Evolutionary conservation across 2,329 filamentous ascomycete species (phyloP).

Genomic region (Colletotrichum navitas): DNA sequence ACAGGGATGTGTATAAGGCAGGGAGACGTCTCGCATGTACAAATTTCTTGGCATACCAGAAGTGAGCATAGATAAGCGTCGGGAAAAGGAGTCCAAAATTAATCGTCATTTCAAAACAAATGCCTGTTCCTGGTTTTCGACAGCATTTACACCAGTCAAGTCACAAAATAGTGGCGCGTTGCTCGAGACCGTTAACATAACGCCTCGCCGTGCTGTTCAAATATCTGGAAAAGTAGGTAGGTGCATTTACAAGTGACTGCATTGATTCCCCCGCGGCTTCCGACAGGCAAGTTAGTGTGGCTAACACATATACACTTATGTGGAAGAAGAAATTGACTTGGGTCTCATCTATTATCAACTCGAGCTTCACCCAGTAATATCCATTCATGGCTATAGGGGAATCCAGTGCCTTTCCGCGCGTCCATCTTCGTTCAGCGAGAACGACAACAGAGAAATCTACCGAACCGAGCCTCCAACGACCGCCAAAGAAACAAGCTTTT

Average conservation of each 20-base stretch:
- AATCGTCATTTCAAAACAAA: conserved; percentile 20
- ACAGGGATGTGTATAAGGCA: background rate
- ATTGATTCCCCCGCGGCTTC: conserved; percentile 8
- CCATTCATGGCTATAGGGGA: conserved; percentile 40
- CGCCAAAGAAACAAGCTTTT: conserved; percentile 38
- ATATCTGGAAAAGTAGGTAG: background rate
- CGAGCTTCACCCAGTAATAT: conserved; percentile 41
- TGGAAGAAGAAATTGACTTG: conserved; percentile 37
- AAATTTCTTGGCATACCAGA: conserved; percentile 13
- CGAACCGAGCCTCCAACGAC: conserved; percentile 39
- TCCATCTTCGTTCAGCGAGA: conserved; percentile 38
- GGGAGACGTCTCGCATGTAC: conserved; percentile 5
- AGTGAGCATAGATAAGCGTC: conserved; percentile 9
- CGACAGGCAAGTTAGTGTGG: conserved; percentile 2
- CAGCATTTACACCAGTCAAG: too few relatives aligned
- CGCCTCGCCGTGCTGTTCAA: background rate
- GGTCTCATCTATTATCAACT: conserved; percentile 42
- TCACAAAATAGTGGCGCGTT: background rate
- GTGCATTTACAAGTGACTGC: conserved; percentile 32
- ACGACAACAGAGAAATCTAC: conserved; percentile 40
- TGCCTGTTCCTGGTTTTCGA: background rate
- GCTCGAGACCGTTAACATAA: too few relatives aligned
- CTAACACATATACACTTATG: conserved; percentile 26
- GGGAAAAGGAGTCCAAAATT: conserved; percentile 28
- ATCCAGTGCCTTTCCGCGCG: conserved; percentile 37